A percentile compares a stretch with the other conserved stretches of the same genome.
phyloP scores from a whole-genome alignment of 2,329 filamentous ascomycete species.

The Trichophyton benhamiae region DNA sequence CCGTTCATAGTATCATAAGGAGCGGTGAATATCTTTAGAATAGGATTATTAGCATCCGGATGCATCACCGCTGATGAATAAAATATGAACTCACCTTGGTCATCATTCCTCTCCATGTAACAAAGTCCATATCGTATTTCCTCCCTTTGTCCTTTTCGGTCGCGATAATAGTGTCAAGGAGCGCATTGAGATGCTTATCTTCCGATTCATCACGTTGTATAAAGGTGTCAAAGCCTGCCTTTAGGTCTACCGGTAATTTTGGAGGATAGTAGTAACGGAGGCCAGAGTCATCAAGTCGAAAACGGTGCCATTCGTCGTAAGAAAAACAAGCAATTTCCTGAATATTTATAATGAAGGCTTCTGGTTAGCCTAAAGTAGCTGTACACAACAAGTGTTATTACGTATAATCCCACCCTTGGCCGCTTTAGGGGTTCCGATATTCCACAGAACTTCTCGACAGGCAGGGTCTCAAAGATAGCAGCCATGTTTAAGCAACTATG shows the following conservation, averaged over 20 bases:
- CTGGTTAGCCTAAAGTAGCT: conserved; percentile 7
- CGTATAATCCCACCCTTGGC: conserved; percentile 47
- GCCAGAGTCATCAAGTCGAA: conserved; percentile 63
- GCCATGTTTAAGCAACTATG: background rate
- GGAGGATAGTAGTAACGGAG: conserved; percentile 82
- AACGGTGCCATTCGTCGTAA: conserved; percentile 71
- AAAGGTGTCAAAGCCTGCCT: conserved; percentile 69
- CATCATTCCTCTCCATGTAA: conserved; percentile 98
- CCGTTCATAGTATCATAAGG: conserved; percentile 73
- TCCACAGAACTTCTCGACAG: conserved; percentile 56
- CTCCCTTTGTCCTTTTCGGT: conserved; percentile 57
- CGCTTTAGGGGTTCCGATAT: conserved; percentile 59
- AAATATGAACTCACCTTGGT: conserved; percentile 56
- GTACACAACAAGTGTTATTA: background rate
- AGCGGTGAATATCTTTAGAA: conserved; percentile 61
- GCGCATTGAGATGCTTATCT: conserved; percentile 79
- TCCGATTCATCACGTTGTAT: conserved; percentile 64
- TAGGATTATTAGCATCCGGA: background rate
- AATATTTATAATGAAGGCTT: background rate
- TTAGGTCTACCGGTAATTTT: conserved; percentile 58
- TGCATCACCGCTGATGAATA: background rate
- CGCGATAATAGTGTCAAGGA: conserved; percentile 62
- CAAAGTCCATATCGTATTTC: conserved; percentile 61
- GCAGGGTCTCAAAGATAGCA: conserved; percentile 51
- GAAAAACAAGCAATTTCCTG: conserved; percentile 90